phyloP scores from a whole-genome alignment of 257 asterid species.

The Capsicum baccatum region DNA sequence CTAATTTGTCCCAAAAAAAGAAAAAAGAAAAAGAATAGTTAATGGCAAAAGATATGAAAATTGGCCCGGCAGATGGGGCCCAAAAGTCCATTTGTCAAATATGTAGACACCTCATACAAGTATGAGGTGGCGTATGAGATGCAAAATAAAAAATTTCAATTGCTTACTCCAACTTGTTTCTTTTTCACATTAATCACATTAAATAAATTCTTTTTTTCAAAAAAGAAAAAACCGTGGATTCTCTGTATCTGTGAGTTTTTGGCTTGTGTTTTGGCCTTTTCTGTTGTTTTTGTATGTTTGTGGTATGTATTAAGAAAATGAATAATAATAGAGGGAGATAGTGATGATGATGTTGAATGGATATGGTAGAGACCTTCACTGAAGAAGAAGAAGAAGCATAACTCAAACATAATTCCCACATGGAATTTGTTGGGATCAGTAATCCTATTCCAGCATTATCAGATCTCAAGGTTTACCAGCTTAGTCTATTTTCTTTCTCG shows the following conservation, averaged over 20 bases:
- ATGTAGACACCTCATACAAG: too few relatives aligned
- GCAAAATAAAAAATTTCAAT: too few relatives aligned
- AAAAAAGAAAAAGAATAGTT: too few relatives aligned
- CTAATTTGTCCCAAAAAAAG: too few relatives aligned
- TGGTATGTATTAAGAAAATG: conserved; percentile 33
- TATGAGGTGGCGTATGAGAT: too few relatives aligned
- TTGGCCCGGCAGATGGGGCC: too few relatives aligned
- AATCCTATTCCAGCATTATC: conserved; percentile 40
- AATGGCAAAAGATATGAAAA: too few relatives aligned
- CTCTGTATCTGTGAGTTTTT: conserved; percentile 61
- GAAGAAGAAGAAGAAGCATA: neutral
- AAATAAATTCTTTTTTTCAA: neutral
- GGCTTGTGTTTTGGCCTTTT: conserved; percentile 72
- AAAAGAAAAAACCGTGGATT: too few relatives aligned
- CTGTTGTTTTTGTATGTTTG: conserved; percentile 62
- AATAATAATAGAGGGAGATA: conserved; percentile 6
- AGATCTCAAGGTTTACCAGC: conserved; percentile 69
- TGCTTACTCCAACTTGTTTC: neutral
- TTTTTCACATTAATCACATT: neutral
- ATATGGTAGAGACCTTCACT: conserved; percentile 40
- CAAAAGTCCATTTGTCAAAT: too few relatives aligned
- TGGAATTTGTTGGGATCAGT: conserved; percentile 58
- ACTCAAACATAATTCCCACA: neutral
- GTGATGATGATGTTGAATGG: conserved; percentile 38
- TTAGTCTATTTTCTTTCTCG: conserved; percentile 42